Percentiles rank a stretch among this genome's conserved stretches.
phyloP scores from a whole-genome alignment of 148 eudicot genomes.

The Chenopodium suecicum region DNA sequence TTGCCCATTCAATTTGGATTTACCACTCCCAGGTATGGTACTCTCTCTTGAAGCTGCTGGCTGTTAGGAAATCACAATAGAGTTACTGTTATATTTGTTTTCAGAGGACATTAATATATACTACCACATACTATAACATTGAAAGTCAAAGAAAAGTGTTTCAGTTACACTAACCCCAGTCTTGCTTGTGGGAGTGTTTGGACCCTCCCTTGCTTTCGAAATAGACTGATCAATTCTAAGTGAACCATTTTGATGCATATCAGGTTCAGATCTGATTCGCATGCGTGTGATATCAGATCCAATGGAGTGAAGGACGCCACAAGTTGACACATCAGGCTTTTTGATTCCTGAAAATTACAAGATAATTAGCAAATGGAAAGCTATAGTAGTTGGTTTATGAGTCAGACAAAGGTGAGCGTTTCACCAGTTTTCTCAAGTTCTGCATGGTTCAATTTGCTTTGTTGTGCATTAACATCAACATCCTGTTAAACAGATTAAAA shows the following conservation, averaged over 20 bases:
- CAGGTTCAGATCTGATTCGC: conserved; percentile 46
- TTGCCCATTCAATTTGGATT: conserved; percentile 40
- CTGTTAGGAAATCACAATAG: conserved; percentile 36
- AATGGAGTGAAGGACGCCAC: conserved; percentile 75
- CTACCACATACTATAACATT: neutral
- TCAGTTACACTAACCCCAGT: conserved; percentile 51
- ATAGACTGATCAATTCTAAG: conserved; percentile 50
- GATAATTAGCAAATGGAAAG: neutral
- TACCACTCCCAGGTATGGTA: conserved; percentile 47
- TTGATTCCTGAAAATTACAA: conserved; percentile 40
- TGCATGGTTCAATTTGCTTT: conserved; percentile 34
- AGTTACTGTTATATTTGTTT: neutral
- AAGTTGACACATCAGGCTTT: conserved; percentile 64
- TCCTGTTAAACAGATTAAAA: conserved; percentile 45
- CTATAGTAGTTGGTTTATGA: neutral
- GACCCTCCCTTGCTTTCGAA: conserved; percentile 43
- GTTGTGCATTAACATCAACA: conserved; percentile 45
- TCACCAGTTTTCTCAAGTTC: conserved; percentile 45
- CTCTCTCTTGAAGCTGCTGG: conserved; percentile 90
- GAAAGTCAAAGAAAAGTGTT: neutral
- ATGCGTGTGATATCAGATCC: conserved; percentile 95
- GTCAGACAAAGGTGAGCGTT: neutral
- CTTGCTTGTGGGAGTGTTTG: conserved; percentile 75
- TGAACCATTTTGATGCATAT: conserved; percentile 38
- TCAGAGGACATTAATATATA: neutral